Evolutionary conservation across 495 filamentous ascomycete species (phyloP).

Genomic region (Penicillium odoratum): DNA sequence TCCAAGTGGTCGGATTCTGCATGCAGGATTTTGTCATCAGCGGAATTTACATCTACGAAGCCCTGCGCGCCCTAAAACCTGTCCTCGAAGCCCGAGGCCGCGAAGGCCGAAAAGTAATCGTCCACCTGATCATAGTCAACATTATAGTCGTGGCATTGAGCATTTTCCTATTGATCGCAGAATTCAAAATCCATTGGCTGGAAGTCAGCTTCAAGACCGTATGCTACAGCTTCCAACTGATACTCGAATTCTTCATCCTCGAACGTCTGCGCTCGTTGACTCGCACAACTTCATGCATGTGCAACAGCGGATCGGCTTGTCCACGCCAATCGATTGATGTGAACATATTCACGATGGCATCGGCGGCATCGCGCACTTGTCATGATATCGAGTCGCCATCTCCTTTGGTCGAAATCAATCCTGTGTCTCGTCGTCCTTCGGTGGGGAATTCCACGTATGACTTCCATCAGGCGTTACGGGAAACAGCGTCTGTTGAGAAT

Average conservation of each 20-base stretch:
- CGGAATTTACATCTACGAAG: slow-evolving; percentile 54
- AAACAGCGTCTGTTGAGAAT: slow-evolving; percentile 17
- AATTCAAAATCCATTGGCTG: slow-evolving; percentile 48
- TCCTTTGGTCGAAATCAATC: neutral
- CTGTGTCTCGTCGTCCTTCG: neutral
- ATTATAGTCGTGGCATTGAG: slow-evolving; percentile 51
- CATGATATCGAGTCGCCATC: slow-evolving; percentile 1
- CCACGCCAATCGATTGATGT: slow-evolving; percentile 19
- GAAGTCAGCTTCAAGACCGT: slow-evolving; percentile 50
- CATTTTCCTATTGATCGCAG: slow-evolving; percentile 47
- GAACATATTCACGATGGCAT: slow-evolving; percentile 20
- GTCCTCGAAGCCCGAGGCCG: slow-evolving; percentile 26
- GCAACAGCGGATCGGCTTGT: neutral
- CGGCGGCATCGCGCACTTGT: neutral
- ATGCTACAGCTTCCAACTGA: slow-evolving; percentile 61
- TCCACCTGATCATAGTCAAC: slow-evolving; percentile 55
- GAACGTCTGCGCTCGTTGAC: slow-evolving; percentile 20
- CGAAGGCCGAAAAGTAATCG: slow-evolving; percentile 38
- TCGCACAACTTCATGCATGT: slow-evolving; percentile 11
- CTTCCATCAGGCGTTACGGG: slow-evolving; percentile 21
- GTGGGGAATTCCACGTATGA: slow-evolving; percentile 14
- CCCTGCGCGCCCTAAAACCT: slow-evolving; percentile 27
- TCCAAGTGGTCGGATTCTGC: slow-evolving; percentile 56
- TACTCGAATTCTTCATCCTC: slow-evolving; percentile 59
- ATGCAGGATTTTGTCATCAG: slow-evolving; percentile 59